phyloP scores from a whole-genome alignment of 2,329 filamentous ascomycete species.

The Orbilia oligospora region DNA sequence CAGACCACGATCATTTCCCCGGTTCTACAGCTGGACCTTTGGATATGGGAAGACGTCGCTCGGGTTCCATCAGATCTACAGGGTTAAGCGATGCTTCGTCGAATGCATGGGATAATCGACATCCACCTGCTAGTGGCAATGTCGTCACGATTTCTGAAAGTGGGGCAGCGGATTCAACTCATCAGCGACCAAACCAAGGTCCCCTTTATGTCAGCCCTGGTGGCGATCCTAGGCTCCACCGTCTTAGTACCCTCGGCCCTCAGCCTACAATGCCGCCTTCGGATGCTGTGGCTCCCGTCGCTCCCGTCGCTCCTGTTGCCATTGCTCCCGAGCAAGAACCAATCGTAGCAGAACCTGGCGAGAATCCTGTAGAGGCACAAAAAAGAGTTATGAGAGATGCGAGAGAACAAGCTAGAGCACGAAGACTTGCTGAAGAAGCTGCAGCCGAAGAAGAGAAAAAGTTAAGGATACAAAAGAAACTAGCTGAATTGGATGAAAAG shows the following conservation, averaged over 20 bases:
- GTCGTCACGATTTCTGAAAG: constrained; percentile 18
- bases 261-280: constrained; percentile 66
- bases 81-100: constrained; percentile 56
- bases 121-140: constrained; percentile 17
- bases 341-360: constrained; percentile 65
- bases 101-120: constrained; percentile 39
- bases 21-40: not conserved
- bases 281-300: constrained; percentile 58
- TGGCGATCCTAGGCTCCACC: constrained; percentile 67
- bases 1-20: constrained; percentile 36
- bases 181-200: constrained; percentile 34
- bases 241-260: constrained; percentile 63
- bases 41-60: constrained; percentile 50
- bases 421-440: constrained; percentile 77
- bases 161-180: constrained; percentile 11
- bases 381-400: constrained; percentile 78
- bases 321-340: constrained; percentile 57
- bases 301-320: too few relatives aligned
- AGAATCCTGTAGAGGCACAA: constrained; percentile 77
- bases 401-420: constrained; percentile 78
- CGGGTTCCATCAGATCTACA: constrained; percentile 43
- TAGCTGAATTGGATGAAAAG: constrained; percentile 69
- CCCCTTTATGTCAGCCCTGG: constrained; percentile 50
- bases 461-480: constrained; percentile 75
- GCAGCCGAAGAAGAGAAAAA: constrained; percentile 80